Evolutionary conservation across 352 stramenopile genomes (phyloP).

Genomic region (Pythium dissotocum): DNA sequence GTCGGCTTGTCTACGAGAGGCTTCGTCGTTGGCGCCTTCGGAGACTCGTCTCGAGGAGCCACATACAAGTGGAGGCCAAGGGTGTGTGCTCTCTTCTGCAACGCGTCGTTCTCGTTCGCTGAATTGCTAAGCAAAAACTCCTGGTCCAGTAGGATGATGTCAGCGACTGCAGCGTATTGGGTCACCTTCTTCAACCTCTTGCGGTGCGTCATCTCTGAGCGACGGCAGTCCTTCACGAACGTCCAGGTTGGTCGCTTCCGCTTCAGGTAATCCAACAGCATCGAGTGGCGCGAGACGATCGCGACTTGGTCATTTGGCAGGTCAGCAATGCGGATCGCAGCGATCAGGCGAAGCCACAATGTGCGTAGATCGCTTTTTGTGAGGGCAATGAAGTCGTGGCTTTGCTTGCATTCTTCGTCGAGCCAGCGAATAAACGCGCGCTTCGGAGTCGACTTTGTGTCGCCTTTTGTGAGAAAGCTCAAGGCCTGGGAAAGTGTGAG

Average conservation of each 20-base stretch:
- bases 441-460: not conserved
- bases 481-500: constrained; percentile 25
- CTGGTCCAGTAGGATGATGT: constrained; percentile 36
- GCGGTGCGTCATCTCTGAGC: constrained; percentile 17
- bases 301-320: constrained; percentile 26
- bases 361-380: constrained; percentile 24
- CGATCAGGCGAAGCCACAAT: constrained; percentile 31
- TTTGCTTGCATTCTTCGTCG: constrained; percentile 29
- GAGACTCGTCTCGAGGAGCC: constrained; percentile 22
- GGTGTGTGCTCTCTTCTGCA: constrained; percentile 31
- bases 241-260: constrained; percentile 34
- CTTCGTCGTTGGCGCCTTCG: not conserved
- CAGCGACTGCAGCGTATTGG: constrained; percentile 30
- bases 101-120: constrained; percentile 33
- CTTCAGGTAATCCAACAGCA: constrained; percentile 31
- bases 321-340: constrained; percentile 35
- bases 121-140: constrained; percentile 38
- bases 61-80: constrained; percentile 36
- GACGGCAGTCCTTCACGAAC: constrained; percentile 41
- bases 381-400: constrained; percentile 7
- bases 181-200: constrained; percentile 31
- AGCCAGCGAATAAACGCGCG: constrained; percentile 16
- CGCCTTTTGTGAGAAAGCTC: not conserved
- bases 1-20: constrained; percentile 1
- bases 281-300: constrained; percentile 33